phyloP scores from a whole-genome alignment of 2,329 filamentous ascomycete genomes.

The Colletotrichum liaoningense region DNA sequence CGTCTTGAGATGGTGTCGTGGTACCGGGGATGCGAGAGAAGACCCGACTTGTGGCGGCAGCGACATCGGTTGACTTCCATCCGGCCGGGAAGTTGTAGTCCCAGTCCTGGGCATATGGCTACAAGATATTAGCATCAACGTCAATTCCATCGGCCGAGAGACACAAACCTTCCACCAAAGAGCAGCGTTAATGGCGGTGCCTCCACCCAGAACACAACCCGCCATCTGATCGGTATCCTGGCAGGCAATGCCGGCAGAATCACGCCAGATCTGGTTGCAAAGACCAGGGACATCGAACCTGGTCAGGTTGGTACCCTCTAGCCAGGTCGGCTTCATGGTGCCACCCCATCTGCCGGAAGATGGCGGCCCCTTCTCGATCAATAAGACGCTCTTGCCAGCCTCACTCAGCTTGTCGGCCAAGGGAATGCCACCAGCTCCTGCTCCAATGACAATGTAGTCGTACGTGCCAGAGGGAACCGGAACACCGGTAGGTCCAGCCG shows the following conservation, averaged over 20 bases:
- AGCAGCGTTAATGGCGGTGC: slow-evolving; percentile 74
- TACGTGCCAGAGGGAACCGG: slow-evolving; percentile 53
- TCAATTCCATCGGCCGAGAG: not conserved
- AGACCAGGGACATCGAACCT: slow-evolving; percentile 79
- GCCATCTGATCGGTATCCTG: slow-evolving; percentile 79
- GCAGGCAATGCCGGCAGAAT: slow-evolving; percentile 73
- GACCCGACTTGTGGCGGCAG: slow-evolving; percentile 67
- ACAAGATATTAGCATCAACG: not conserved
- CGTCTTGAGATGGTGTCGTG: slow-evolving; percentile 73
- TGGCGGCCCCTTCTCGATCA: slow-evolving; percentile 70
- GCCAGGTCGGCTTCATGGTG: slow-evolving; percentile 70
- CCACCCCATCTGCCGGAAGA: slow-evolving; percentile 76
- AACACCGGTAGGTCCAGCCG: slow-evolving; percentile 44
- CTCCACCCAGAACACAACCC: slow-evolving; percentile 77
- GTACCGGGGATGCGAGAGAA: slow-evolving; percentile 80
- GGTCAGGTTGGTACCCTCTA: slow-evolving; percentile 70
- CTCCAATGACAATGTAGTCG: slow-evolving; percentile 74
- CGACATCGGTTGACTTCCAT: slow-evolving; percentile 76
- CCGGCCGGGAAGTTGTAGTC: slow-evolving; percentile 78
- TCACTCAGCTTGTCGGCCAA: slow-evolving; percentile 73
- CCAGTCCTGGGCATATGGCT: slow-evolving; percentile 74
- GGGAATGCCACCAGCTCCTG: slow-evolving; percentile 70
- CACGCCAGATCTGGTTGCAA: slow-evolving; percentile 76
- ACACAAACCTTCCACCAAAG: slow-evolving; percentile 71
- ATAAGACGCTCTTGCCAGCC: slow-evolving; percentile 72